Evolutionary conservation across 176 grass and related monocot species (phyloP), one percentile per base, ranked within the genome.

Genomic region (Neostapfia colusana): DNA sequence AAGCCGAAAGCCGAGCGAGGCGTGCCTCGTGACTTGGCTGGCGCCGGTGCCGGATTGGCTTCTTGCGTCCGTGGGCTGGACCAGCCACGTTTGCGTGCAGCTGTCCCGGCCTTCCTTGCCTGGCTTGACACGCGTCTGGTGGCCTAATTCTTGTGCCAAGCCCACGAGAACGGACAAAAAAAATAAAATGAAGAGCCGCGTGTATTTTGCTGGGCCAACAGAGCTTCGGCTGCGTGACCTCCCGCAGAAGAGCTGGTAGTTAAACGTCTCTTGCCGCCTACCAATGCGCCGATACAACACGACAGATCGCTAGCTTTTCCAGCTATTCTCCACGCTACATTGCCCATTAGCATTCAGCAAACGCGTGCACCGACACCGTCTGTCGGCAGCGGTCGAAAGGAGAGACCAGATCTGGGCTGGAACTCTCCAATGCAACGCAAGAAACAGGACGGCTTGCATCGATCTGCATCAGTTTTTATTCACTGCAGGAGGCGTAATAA

Each of bases 381-480:
- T 54, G 24, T 27, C 41, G 70, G 61, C 65, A 25, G 6, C 75
- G 70, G 20, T 27, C 42, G 71, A 50, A 43, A 85, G 15, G 75
- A 55, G 26, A 16, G 7, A 61, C 53, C 59, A 31, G 63, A 84
- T 84, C 79, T 81, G 64, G 55, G 40, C 13, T 18, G 43, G 51
- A 61, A 13, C 42, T 67, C 31, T 67, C 15, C 7, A 54, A 34
- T 25, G 6, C 77, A 80, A 40, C 18, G 56, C 63, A 31, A 31
- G 31, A 31, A n/a, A n/a, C n/a, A n/a, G n/a, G n/a, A n/a, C n/a
- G n/a, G n/a, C n/a, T n/a, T n/a, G n/a, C n/a, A n/a, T n/a, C n/a
- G n/a, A n/a, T n/a, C n/a, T 70, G 81, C 81, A 84, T 76, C 70
- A 50, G 70, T 80, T 86, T 86, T 88, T 80, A 77, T 89, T 89